Evolutionary conservation across 306 rosid genomes (phyloP), one percentile per base, ranked within the genome.

Genomic region (Crotalaria pallida): DNA sequence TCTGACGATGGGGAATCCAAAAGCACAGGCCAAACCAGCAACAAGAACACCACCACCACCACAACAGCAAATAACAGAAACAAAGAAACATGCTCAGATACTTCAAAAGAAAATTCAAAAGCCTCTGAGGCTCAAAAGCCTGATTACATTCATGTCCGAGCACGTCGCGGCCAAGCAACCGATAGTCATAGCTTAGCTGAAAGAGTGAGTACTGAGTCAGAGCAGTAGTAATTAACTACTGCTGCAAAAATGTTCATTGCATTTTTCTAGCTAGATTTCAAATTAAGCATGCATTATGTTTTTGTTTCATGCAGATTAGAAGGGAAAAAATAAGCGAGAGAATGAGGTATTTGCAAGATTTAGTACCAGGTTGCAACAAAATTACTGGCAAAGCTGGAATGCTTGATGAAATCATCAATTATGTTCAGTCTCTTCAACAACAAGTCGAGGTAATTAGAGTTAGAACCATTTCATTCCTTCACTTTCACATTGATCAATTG

Each of bases 151-250:
- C 98, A 94, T 58, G 98, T 94, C 51, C 81, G 98, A 40, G 97
- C 98, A 2, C 88, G 98, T 24, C 96, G 97, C 5, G 98, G 98
- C 40, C 97, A 93, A 78, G 98, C 98, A 70, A 93, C 98, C 4
- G 98, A 93, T 77, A 93, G 96, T 70, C 98, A 93, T 45, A 93
- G 98, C 81, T 80, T 93, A 76, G 98, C 98, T 12, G 98, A 93
- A 82, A 85, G 98, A 84, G 98, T 93, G 68, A 86, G 96, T 38
- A 33, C 38, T 27, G 5, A 3, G 0, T 0, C 33, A 5, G 38
- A 33, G 1, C 1, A 7, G 38, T 65, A 19, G 4, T 23, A 19
- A 12, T 65, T 40, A 22, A 48, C 38, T 15, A 6, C 7, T 70
- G 57, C 29, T 23, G 11, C 19, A 17, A n/a, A n/a, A n/a, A 29